A percentile compares a stretch with the other conserved stretches of the same genome.
These are phyloP conservation scores for Amesomyces nigricolor DNA, from an alignment of 2,329 filamentous ascomycete genomes.

Conservation along the genomic window DNA sequence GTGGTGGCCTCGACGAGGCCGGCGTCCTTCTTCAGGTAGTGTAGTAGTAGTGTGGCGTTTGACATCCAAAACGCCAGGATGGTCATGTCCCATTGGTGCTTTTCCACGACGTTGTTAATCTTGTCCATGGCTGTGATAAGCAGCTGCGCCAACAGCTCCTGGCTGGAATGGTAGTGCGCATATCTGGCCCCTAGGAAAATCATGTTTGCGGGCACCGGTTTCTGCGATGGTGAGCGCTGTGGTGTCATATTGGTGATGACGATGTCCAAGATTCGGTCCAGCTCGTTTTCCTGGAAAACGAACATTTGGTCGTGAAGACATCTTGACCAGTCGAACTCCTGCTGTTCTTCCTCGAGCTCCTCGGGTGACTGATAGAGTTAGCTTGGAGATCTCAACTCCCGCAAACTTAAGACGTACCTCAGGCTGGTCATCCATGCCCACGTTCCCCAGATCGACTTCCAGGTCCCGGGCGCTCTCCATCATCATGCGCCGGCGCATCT, in stretches of 20 bases:
- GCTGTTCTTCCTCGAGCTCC: slow-evolving; percentile 80
- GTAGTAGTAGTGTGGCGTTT: slow-evolving; percentile 88
- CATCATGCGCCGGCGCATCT: slow-evolving; percentile 96
- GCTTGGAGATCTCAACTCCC: neutral
- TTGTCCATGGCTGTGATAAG: slow-evolving; percentile 86
- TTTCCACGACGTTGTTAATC: slow-evolving; percentile 95
- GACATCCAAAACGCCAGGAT: slow-evolving; percentile 99
- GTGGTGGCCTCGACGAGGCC: slow-evolving; percentile 75
- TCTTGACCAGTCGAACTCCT: slow-evolving; percentile 92
- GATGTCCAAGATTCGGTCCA: slow-evolving; percentile 87
- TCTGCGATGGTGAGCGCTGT: slow-evolving; percentile 91
- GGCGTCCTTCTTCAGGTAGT: slow-evolving; percentile 92
- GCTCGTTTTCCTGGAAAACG: slow-evolving; percentile 92
- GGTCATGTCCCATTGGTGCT: slow-evolving; percentile 98
- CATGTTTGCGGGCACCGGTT: slow-evolving; percentile 94
- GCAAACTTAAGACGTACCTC: slow-evolving; percentile 51
- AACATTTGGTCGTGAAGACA: slow-evolving; percentile 99
- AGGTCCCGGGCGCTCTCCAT: slow-evolving; percentile 96
- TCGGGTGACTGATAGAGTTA: slow-evolving; percentile 54
- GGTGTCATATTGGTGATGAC: slow-evolving; percentile 98
- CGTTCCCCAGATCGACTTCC: slow-evolving; percentile 91
- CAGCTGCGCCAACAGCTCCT: slow-evolving; percentile 73
- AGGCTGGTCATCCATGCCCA: slow-evolving; percentile 91
- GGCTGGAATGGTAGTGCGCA: slow-evolving; percentile 90
- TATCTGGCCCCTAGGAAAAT: slow-evolving; percentile 94